Evolutionary conservation across 805 yeast species (phyloP).

Genomic region (Ogataea nakhonphanomensis): DNA sequence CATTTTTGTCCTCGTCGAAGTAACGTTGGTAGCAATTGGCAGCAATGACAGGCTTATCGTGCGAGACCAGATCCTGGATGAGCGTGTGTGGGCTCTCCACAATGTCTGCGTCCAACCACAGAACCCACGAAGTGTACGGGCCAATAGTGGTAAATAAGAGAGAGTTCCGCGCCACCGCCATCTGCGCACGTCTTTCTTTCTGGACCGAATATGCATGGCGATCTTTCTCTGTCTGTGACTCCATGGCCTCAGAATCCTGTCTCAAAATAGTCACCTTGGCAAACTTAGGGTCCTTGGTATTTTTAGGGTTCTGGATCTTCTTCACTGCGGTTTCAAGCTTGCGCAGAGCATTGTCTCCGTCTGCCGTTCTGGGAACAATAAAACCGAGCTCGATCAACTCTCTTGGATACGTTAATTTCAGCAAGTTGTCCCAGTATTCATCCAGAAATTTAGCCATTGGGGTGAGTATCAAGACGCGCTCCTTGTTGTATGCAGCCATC

Average conservation of each 20-base stretch:
- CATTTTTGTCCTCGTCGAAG: conserved; percentile 52
- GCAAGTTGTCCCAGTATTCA: conserved; percentile 83
- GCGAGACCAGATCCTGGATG: conserved; percentile 82
- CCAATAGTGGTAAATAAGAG: conserved; percentile 82
- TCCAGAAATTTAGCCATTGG: conserved; percentile 87
- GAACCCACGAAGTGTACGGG: conserved; percentile 89
- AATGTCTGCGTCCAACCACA: conserved; percentile 96
- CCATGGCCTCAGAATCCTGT: conserved; percentile 81
- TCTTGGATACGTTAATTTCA: conserved; percentile 77
- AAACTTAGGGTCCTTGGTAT: conserved; percentile 55
- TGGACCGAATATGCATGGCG: conserved; percentile 87
- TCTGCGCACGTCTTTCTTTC: conserved; percentile 80
- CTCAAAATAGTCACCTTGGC: conserved; percentile 83
- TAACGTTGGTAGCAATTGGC: conserved; percentile 93
- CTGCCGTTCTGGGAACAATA: conserved; percentile 76
- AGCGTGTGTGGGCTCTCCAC: conserved; percentile 81
- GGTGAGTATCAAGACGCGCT: conserved; percentile 79
- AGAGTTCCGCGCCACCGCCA: conserved; percentile 95
- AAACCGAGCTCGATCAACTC: conserved; percentile 84
- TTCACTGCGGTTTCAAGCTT: conserved; percentile 74
- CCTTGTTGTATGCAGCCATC: conserved; percentile 69
- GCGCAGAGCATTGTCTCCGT: conserved; percentile 78
- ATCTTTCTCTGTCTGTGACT: conserved; percentile 76
- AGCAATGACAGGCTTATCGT: conserved; percentile 81
- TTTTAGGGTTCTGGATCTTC: conserved; percentile 58